Evolutionary conservation across 768 basidiomycete genomes (phyloP), one percentile per base, ranked within the genome.

Genomic region (Tulasnella sp.): DNA sequence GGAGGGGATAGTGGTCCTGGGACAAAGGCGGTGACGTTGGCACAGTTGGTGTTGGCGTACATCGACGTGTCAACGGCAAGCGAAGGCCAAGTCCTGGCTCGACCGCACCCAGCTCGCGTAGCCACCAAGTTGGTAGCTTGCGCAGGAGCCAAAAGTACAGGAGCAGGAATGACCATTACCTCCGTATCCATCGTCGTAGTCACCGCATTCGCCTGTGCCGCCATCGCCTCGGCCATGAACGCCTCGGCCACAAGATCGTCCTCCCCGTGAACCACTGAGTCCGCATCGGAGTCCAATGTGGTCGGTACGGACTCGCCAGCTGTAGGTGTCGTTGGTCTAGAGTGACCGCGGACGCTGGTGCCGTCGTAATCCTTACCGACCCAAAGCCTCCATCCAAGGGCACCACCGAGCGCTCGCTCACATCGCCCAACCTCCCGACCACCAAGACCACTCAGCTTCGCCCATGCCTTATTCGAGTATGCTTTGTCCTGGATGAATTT

Each of bases 401-500:
- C 84, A 68, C 84, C 82, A 23, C 91, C 88, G 43, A 97, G 80
- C 0, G 87, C 88, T 23, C 88, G 82, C 71, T 97, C 94, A 68
- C 90, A 93, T 17, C 83, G 80, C 41, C 88, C 84, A 53, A 97
- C 87, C 74, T 97, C 93, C 43, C 82, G 74, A 3, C 89, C 82
- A 0, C 85, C 81, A 2, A 97, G 77, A 17, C 92, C 91, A n/a
- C 87, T 88, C 4, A 97, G 78, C 67, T 93, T 92, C 1, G 88
- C 87, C 94, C 94, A 96, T 17, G 93, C 92, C 26, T 83, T 81
- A 69, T 96, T 95, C 13, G 89, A 92, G 66, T 94, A 96, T 44
- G 88, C 90, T 52, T 88, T 84, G 67, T 97, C 93, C 73, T 94
- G 91, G 63, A 87, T 82, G 68, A 94, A 94, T 66, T 97, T 97